Base-by-base conservation (phyloP, 345 rosid species). In the Pugionium cornutum region DNA sequence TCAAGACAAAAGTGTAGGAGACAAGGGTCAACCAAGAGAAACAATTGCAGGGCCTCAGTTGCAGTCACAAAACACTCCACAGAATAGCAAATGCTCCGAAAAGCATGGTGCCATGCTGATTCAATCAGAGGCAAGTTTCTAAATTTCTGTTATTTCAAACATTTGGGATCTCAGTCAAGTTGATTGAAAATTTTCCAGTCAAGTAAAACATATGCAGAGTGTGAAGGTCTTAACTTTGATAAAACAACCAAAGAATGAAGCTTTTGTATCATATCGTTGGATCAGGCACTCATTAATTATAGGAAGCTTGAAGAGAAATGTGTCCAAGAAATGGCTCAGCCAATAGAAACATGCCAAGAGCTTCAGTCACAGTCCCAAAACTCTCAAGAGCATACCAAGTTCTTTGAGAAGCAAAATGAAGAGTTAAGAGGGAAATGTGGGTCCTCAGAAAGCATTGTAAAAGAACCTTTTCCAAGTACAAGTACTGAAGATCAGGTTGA, bases 181-280 rank as follows among this genome's bases (percentile, higher is more conserved):
- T 18, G 18, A 62, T 78, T 30, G 77, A 75, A 77, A 77, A 77
- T 0, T 29, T 66, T 67, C 9, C 47, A 70, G 80, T 83, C 36
- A 82, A 72, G 70, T 78, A 82, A 5, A 69, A 78, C 53, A 80
- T 84, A 61, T 72, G 68, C 35, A 51, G 68, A 42, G 71, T 82
- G 30, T 70, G 83, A 57, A 86, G 80, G 62, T 80, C 83, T 1
- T 84, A 84, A 66, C 28, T 30, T 35, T 44, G 54, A 40, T 78
- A 89, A 70, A 88, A 83, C 76, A 79, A 77, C 64, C 81, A 83
- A 77, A 79, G 79, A 67, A 66, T 87, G 82, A 85, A 80, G 76
- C 83, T 84, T 36, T 36, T 88, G 83, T 61, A 64, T 80, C 52
- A 75, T 73, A 67, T 62, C 71, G 49, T 68, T 80, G 78, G 89